phyloP scores from a whole-genome alignment of 148 eudicot species.

The Silene uniflora region DNA sequence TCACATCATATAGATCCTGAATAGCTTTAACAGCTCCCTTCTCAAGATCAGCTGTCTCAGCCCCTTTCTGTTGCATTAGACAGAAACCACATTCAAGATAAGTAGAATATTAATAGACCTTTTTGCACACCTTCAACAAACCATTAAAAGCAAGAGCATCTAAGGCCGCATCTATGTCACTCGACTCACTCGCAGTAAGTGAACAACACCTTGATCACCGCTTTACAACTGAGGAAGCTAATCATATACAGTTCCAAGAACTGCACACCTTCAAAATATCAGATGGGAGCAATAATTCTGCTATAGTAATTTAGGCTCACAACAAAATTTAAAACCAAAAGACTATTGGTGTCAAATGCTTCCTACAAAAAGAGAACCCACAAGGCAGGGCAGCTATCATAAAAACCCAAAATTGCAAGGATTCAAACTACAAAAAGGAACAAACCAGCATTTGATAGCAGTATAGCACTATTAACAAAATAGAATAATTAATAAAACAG shows the following conservation, averaged over 20 bases:
- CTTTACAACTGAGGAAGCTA: not conserved
- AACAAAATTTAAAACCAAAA: not conserved
- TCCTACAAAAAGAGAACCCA: not conserved
- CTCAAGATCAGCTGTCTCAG: slow-evolving; percentile 59
- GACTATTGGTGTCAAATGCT: not conserved
- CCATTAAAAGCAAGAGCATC: too few relatives aligned
- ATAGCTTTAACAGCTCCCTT: slow-evolving; percentile 91
- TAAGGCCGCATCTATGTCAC: too few relatives aligned
- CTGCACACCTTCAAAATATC: not conserved
- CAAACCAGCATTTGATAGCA: not conserved
- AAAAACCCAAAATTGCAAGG: not conserved
- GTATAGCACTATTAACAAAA: not conserved
- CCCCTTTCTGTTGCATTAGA: slow-evolving; percentile 51
- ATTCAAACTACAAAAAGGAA: not conserved
- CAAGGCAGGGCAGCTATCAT: not conserved
- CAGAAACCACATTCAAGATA: slow-evolving; percentile 12
- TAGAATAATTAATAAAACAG: not conserved
- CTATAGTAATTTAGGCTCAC: not conserved
- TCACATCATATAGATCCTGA: slow-evolving; percentile 91
- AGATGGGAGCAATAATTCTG: not conserved
- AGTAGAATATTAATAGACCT: not conserved
- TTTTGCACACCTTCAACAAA: not conserved
- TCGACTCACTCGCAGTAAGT: too few relatives aligned
- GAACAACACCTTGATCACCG: too few relatives aligned
- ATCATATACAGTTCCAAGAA: not conserved